These are phyloP conservation scores for Penicillium griseofulvum DNA, from an alignment of 2,329 filamentous ascomycete species.

Conservation along the genomic window DNA sequence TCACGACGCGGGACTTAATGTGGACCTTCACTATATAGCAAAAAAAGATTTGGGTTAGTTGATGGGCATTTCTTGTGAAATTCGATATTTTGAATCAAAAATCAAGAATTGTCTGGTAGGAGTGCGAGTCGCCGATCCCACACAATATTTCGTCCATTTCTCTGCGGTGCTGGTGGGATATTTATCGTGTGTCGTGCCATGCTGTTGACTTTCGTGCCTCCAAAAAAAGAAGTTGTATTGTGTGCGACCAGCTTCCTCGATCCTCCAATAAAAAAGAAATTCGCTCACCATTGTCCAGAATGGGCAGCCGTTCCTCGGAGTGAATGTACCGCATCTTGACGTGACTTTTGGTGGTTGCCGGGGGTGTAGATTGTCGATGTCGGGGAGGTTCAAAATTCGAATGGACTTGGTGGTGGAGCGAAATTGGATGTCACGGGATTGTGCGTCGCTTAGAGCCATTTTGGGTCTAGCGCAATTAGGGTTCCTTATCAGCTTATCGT, in stretches of 20 bases:
- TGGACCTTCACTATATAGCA: slow-evolving; percentile 78
- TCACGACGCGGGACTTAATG: slow-evolving; percentile 96
- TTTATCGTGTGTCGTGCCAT: background rate
- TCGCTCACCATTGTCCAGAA: slow-evolving; percentile 90
- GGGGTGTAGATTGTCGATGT: slow-evolving; percentile 40
- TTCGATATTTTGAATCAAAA: slow-evolving; percentile 8
- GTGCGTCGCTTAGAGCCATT: slow-evolving; percentile 45
- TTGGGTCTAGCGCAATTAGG: slow-evolving; percentile 40
- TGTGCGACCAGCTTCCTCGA: slow-evolving; percentile 15
- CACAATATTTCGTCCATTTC: slow-evolving; percentile 6
- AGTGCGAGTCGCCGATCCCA: slow-evolving; percentile 9
- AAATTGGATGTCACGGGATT: slow-evolving; percentile 41
- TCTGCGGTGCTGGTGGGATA: background rate
- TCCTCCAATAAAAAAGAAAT: slow-evolving; percentile 25
- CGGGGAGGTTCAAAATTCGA: slow-evolving; percentile 42
- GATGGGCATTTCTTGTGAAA: background rate
- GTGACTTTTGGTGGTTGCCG: slow-evolving; percentile 43
- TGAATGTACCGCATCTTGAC: slow-evolving; percentile 99
- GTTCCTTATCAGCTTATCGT: slow-evolving; percentile 27
- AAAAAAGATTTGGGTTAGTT: slow-evolving; percentile 18
- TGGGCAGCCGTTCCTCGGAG: slow-evolving; percentile 90
- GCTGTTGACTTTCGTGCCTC: slow-evolving; percentile 2
- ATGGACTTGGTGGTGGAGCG: slow-evolving; percentile 40
- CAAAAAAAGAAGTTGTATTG: slow-evolving; percentile 4
- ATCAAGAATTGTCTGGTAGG: slow-evolving; percentile 1